A percentile compares a stretch with the other conserved stretches of the same genome.
Conservation (phyloP, 2,329 filamentous ascomycete genomes). For the Coniochaeta sp. region DNA sequence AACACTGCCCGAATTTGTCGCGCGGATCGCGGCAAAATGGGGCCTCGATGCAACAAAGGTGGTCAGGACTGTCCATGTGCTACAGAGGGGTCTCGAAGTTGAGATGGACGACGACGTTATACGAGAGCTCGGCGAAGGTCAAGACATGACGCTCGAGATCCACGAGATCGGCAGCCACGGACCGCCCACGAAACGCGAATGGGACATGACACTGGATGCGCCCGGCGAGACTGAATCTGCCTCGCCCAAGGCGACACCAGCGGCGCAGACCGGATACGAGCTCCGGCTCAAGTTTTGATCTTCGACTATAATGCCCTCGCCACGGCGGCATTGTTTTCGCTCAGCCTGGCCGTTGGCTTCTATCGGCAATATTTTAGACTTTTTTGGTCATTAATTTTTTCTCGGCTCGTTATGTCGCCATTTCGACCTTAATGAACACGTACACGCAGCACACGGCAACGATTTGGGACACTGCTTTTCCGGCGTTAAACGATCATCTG, state of each 20-base stretch:
- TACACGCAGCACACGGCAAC: background rate
- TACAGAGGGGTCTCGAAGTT: constrained; percentile 69
- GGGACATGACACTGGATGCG: constrained; percentile 51
- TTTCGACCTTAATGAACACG: background rate
- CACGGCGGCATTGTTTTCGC: background rate
- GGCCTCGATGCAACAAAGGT: constrained; percentile 68
- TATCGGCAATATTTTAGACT: background rate
- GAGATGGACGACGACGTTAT: constrained; percentile 89
- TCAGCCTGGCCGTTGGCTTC: background rate
- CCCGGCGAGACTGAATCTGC: constrained; percentile 27
- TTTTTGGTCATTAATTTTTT: background rate
- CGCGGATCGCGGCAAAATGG: constrained; percentile 70
- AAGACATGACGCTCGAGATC: constrained; percentile 79
- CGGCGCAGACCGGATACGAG: constrained; percentile 28
- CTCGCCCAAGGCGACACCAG: constrained; percentile 17
- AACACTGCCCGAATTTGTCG: constrained; percentile 66
- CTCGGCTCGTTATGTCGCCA: background rate
- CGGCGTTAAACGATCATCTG: background rate
- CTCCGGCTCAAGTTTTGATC: constrained; percentile 39
- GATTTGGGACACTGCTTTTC: background rate
- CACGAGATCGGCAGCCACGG: constrained; percentile 28
- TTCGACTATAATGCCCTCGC: background rate
- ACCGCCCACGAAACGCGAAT: constrained; percentile 44
- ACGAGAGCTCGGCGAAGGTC: constrained; percentile 74
- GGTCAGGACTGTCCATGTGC: constrained; percentile 63